phyloP scores from a whole-genome alignment of 768 basidiomycete species.

The Phlebiopsis gigantea region DNA sequence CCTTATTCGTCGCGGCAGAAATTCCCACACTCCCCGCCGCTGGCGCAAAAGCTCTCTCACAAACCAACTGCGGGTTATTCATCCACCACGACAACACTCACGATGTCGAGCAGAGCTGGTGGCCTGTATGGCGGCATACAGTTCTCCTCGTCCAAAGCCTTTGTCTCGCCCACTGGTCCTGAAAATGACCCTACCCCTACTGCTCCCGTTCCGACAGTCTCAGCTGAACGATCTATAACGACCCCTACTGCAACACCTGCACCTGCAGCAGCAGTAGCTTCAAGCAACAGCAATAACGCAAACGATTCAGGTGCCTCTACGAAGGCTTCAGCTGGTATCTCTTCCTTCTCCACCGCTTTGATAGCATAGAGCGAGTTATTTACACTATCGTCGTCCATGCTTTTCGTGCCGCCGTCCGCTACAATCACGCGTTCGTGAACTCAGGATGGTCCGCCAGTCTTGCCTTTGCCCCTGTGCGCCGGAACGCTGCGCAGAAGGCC shows the following conservation, averaged over 20 bases:
- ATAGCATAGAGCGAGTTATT: constrained; percentile 51
- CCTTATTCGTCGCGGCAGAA: not conserved
- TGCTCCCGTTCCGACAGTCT: constrained; percentile 7
- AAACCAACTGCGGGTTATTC: not conserved
- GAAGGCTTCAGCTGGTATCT: constrained; percentile 55
- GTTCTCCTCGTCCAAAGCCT: constrained; percentile 66
- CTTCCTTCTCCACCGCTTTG: constrained; percentile 40
- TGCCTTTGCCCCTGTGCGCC: constrained; percentile 80
- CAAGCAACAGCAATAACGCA: constrained; percentile 21
- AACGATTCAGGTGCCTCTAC: constrained; percentile 31
- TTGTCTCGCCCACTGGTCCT: constrained; percentile 38
- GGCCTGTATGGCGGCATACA: constrained; percentile 86
- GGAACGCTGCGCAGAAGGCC: constrained; percentile 48
- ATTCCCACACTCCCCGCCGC: not conserved
- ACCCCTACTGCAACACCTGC: constrained; percentile 13
- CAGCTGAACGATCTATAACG: constrained; percentile 22
- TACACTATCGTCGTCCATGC: constrained; percentile 27
- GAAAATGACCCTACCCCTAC: constrained; percentile 25
- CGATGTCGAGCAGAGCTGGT: constrained; percentile 74
- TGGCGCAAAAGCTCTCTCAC: not conserved
- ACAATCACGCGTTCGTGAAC: too few relatives aligned
- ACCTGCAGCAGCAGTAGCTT: constrained; percentile 24
- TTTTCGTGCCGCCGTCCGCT: constrained; percentile 11
- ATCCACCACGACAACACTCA: constrained; percentile 18
- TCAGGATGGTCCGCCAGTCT: constrained; percentile 88